These are phyloP conservation scores for Mariannaea sp. DNA, from an alignment of 2,329 filamentous ascomycete species.

Conservation along the genomic window DNA sequence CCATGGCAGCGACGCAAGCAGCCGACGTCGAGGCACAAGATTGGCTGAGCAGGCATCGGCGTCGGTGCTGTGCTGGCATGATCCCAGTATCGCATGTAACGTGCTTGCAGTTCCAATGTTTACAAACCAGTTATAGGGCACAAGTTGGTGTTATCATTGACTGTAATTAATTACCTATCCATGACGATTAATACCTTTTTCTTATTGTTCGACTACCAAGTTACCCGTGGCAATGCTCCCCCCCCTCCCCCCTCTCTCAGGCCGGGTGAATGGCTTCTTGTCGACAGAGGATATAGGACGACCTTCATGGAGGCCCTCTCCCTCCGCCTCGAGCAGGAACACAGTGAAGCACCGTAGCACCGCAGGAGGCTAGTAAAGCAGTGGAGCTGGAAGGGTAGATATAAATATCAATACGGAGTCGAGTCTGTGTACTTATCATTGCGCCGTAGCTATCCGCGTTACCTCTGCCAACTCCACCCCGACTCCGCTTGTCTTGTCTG, in stretches of 20 bases:
- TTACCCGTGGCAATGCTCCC: slow-evolving; percentile 27
- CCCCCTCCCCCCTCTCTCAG: too few species aligned
- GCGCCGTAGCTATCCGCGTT: not conserved
- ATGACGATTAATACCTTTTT: slow-evolving; percentile 26
- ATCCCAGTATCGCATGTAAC: slow-evolving; percentile 29
- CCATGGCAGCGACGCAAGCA: slow-evolving; percentile 40
- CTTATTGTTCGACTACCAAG: slow-evolving; percentile 17
- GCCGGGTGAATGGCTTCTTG: not conserved
- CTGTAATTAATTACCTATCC: too few species aligned
- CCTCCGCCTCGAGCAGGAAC: not conserved
- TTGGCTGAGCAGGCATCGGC: slow-evolving; percentile 25
- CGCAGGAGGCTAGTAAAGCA: too few species aligned
- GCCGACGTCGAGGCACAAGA: slow-evolving; percentile 26
- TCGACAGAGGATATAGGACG: too few species aligned
- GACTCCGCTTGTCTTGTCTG: slow-evolving; percentile 27
- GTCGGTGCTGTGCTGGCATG: slow-evolving; percentile 32
- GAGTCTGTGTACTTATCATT: not conserved
- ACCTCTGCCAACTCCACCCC: slow-evolving; percentile 17
- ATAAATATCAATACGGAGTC: not conserved
- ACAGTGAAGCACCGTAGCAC: not conserved
- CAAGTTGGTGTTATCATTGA: slow-evolving; percentile 26
- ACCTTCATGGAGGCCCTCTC: not conserved
- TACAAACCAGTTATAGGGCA: slow-evolving; percentile 31
- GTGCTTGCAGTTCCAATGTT: slow-evolving; percentile 25
- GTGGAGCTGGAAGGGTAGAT: not conserved